phyloP scores from a whole-genome alignment of 805 yeast genomes.

The Metschnikowia bowlesiae region DNA sequence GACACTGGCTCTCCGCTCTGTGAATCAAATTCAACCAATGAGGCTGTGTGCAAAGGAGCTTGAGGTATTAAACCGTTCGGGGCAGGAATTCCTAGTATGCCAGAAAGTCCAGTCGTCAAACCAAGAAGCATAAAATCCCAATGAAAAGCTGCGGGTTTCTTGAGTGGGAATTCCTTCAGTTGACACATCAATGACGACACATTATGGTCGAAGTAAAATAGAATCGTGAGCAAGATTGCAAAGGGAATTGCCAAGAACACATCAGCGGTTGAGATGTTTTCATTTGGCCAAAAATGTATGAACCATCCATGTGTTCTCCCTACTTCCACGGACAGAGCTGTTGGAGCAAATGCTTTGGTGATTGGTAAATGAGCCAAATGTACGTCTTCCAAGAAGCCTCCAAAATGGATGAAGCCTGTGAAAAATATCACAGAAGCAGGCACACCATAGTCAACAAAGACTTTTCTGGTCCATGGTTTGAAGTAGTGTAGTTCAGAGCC shows the following conservation, averaged over 20 bases:
- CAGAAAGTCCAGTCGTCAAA: conserved; percentile 79
- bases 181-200: conserved; percentile 93
- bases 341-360: conserved; percentile 71
- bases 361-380: conserved; percentile 62
- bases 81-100: conserved; percentile 86
- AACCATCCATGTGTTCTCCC: conserved; percentile 65
- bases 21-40: conserved; percentile 57
- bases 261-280: conserved; percentile 59
- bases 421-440: conserved; percentile 83
- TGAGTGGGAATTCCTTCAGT: conserved; percentile 70
- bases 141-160: conserved; percentile 86
- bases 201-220: conserved; percentile 94
- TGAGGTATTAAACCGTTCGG: conserved; percentile 97
- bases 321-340: conserved; percentile 29
- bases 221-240: conserved; percentile 75
- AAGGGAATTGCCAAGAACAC: conserved; percentile 90
- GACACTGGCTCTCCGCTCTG: conserved; percentile 35
- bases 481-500: conserved; percentile 64
- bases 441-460: conserved; percentile 81
- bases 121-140: conserved; percentile 88
- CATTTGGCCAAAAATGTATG: conserved; percentile 63
- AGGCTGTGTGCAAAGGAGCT: conserved; percentile 87
- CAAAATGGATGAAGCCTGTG: conserved; percentile 90
- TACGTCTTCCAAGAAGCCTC: conserved; percentile 62
- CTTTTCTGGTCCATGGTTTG: conserved; percentile 54